These are phyloP conservation scores for Gossypium ekmanianum DNA, from an alignment of 345 rosid species.

Conservation along the genomic window DNA sequence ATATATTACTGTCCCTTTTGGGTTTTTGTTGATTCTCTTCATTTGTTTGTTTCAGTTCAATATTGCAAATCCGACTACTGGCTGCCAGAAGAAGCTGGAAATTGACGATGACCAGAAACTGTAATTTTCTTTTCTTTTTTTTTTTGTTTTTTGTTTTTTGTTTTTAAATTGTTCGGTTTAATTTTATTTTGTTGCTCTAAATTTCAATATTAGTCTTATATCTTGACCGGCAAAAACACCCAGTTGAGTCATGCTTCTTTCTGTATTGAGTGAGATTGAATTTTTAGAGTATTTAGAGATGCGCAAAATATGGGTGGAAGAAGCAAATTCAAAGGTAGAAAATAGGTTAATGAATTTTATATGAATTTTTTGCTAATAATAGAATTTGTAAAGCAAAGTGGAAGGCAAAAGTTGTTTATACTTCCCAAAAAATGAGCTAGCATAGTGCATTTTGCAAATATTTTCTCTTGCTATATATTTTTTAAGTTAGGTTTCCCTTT, in stretches of 20 bases:
- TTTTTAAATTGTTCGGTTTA: not conserved
- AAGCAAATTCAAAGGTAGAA: not conserved
- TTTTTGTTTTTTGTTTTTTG: too few relatives aligned
- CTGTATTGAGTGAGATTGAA: not conserved
- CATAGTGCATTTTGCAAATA: not conserved
- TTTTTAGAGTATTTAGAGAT: not conserved
- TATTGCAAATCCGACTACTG: slow-evolving; percentile 46
- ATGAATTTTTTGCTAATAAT: not conserved
- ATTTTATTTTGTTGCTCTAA: not conserved
- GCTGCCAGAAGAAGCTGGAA: slow-evolving; percentile 56
- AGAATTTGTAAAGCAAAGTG: too few relatives aligned
- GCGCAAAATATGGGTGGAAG: not conserved
- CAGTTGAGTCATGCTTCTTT: not conserved
- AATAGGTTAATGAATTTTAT: not conserved
- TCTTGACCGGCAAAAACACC: not conserved
- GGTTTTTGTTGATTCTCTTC: not conserved
- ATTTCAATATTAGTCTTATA: not conserved
- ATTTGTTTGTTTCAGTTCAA: slow-evolving; percentile 30
- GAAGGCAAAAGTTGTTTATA: not conserved
- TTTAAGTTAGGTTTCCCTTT: not conserved
- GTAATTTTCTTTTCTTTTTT: slow-evolving; percentile 7
- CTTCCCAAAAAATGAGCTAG: not conserved
- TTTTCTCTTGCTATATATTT: not conserved
- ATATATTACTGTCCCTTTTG: not conserved
- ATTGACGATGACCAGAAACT: slow-evolving; percentile 51